Base-by-base conservation (phyloP, 495 filamentous ascomycete genomes). In the Pseudotulostoma volvatum region DNA sequence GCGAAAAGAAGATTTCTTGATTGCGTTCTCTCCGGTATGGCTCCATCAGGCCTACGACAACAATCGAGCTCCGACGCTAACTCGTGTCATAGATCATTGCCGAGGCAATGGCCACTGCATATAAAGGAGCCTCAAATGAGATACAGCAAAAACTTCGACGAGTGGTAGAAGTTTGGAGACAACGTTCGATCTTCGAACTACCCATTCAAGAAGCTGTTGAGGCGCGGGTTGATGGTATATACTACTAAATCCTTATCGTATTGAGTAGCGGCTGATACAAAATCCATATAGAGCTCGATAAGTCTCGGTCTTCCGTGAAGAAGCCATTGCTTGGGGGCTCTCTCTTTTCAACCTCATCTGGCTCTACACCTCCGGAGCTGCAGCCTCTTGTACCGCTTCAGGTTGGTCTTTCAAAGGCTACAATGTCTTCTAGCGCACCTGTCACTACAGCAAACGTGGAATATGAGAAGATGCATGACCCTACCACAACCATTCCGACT, bases 91-190 rank as follows among this genome's bases (percentile, higher is more conserved):
- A 78, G 72, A 65, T 93, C 48, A 81, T 97, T 39, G 84, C 77
- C 1, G 92, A 96, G 49, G 87, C 84, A 7, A 79, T 77, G 7
- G 68, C 81, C 18, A 64, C 67, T 7, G 85, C 92, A 37, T 96
- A 95, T 59, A 90, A 83, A 59, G 83, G 87, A 20, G 71, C 86
- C 9, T 71, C 79, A 18, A 66, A 71, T 33, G 86, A 95, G 37
- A 73, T 93, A 18, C 87, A 94, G 51, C 68, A 77, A 44, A 94
- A 93, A 57, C 64, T 99, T 7, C 69, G 77, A 34, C 74, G 90
- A 16, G 87, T 95, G 8, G 72, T 96, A 4, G 86, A 96, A 49
- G 90, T 96, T 2, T 96, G 90, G 92, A 75, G 79, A 51, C 74
- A 84, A 43, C 71, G 90, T 11, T 60, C 61, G 36, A 83, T 99